Base-by-base conservation (phyloP, 1,284 basidiomycete genomes). In the Rhodotorula sp. region DNA sequence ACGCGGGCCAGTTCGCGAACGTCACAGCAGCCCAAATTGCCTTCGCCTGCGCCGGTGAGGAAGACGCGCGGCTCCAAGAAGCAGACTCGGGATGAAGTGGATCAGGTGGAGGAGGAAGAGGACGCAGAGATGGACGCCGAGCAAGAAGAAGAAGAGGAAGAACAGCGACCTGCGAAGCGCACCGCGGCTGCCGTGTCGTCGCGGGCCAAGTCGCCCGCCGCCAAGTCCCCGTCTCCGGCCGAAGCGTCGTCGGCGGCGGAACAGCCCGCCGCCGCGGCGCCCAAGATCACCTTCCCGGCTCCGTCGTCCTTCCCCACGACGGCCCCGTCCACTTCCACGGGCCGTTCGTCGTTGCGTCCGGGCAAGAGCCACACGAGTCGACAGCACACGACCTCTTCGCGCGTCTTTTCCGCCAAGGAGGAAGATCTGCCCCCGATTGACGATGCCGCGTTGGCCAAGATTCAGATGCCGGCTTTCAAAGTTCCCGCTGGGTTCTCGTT, bases 401-500 rank as follows among this genome's bases (percentile, higher is more conserved):
- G 72, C 49, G 75, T 76, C 15, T 77, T 77, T 44, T 70, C 67
- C 20, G 76, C 76, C 24, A 59, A 74, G 18, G 76, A 77, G 62
- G 76, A 77, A 59, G 76, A 77, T 30, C 55, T 77, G 5, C 75
- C 76, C 2, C 70, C 71, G 1, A 61, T 75, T 33, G 71, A 75
- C 49, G 75, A 74, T 24, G 66, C 58, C 14, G 75, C 70, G n/a
- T 64, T 75, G 24, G 64, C 65, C 46, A 72, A 75, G 67, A 70
- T 70, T 53, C 62, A 70, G 56, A n/a, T 68, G 62, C 71, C 70
- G 18, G 65, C 63, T 17, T 71, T 74, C 60, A 62, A 62, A 29
- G 64, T 77, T 49, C 74, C 74, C 2, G 57, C 62, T 15, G 56
- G 60, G 20, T 75, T 73, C 69, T 65, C 60, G 20, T 73, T 73